These are phyloP conservation scores for Closterium sp. DNA, from an alignment of 139 green algal species.

Conservation along the genomic window DNA sequence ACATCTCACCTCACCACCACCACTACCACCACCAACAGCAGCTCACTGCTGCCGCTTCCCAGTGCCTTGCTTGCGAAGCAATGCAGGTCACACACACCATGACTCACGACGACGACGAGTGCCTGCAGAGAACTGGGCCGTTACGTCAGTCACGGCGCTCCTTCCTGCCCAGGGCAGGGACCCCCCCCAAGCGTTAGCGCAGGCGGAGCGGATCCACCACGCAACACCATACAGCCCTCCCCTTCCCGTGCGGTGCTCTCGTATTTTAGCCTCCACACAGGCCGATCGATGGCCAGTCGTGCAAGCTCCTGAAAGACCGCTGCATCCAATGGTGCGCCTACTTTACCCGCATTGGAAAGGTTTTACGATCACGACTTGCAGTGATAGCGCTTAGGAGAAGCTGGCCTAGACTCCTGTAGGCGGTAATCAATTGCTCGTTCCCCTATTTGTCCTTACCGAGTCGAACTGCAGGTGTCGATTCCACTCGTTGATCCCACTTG, in stretches of 20 bases:
- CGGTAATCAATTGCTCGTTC: background rate
- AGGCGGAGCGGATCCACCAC: background rate
- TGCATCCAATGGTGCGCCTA: background rate
- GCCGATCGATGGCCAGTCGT: background rate
- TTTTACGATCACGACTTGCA: background rate
- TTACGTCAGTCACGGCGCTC: too few species aligned
- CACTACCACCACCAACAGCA: too few species aligned
- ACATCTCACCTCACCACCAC: too few species aligned
- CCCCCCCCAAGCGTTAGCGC: too few species aligned
- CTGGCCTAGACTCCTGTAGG: background rate
- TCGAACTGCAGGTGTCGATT: too few species aligned
- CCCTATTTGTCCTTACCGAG: background rate
- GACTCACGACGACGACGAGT: too few species aligned
- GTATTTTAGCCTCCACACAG: background rate
- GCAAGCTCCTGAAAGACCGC: background rate
- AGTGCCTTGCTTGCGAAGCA: too few species aligned
- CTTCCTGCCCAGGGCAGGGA: too few species aligned
- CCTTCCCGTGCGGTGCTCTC: background rate
- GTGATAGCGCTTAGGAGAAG: too few species aligned
- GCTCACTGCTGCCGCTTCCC: too few species aligned
- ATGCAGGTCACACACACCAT: too few species aligned
- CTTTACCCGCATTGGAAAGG: background rate
- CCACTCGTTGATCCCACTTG: background rate
- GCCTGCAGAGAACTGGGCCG: too few species aligned
- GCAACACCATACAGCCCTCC: background rate